Conservation (phyloP, 2,329 filamentous ascomycete genomes). For the Talaromyces sp. region DNA sequence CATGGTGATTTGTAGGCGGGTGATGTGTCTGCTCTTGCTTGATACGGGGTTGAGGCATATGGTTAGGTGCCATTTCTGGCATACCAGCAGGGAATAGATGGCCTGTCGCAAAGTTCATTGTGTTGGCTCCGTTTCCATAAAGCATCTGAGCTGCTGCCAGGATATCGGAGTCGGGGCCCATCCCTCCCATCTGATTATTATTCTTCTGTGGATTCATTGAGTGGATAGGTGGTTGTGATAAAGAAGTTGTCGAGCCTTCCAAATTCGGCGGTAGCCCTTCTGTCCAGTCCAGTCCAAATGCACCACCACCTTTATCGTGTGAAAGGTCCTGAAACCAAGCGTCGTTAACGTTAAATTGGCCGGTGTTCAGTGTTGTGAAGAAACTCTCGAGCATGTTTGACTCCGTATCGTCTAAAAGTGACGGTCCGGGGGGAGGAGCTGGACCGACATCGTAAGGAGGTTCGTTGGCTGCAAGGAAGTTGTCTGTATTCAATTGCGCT, state of each 20-base stretch:
- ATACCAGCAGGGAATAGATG: slow-evolving; percentile 25
- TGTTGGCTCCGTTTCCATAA: slow-evolving; percentile 35
- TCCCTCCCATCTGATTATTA: slow-evolving; percentile 24
- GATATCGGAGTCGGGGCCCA: slow-evolving; percentile 47
- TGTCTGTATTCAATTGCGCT: slow-evolving; percentile 25
- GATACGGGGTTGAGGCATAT: slow-evolving; percentile 20
- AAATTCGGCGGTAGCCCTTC: slow-evolving; percentile 60
- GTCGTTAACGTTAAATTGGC: slow-evolving; percentile 36
- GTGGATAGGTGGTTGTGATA: slow-evolving; percentile 50
- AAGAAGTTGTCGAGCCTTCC: slow-evolving; percentile 63
- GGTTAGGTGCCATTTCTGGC: slow-evolving; percentile 21
- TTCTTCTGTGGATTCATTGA: slow-evolving; percentile 28
- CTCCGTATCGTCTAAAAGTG: slow-evolving; percentile 59
- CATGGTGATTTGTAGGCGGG: slow-evolving; percentile 13
- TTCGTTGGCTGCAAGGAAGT: slow-evolving; percentile 34
- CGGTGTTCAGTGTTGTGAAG: slow-evolving; percentile 42
- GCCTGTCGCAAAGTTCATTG: slow-evolving; percentile 27
- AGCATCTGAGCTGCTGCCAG: slow-evolving; percentile 55
- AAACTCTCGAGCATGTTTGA: slow-evolving; percentile 54
- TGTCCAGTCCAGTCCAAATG: slow-evolving; percentile 36
- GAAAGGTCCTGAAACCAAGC: slow-evolving; percentile 32
- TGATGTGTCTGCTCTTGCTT: slow-evolving; percentile 22
- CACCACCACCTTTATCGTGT: slow-evolving; percentile 28
- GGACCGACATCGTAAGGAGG: slow-evolving; percentile 50
- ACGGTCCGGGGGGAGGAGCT: slow-evolving; percentile 61